Percentiles rank a stretch among this genome's conserved stretches.
Conservation (phyloP, 2,329 filamentous ascomycete genomes). For the Fusarium algeriense region DNA sequence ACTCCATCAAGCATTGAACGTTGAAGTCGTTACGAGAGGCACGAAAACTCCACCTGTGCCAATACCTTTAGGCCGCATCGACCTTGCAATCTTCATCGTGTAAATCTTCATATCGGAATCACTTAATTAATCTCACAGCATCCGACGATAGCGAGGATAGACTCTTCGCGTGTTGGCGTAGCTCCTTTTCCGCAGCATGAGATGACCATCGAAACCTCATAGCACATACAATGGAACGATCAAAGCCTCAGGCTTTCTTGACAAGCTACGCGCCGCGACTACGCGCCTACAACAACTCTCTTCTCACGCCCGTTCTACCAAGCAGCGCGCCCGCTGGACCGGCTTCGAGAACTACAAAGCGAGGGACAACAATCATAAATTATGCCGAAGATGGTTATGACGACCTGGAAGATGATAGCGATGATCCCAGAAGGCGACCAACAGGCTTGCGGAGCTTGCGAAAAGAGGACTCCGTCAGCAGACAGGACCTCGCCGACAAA, state of each 20-base stretch:
- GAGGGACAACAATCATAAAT: slow-evolving; percentile 95
- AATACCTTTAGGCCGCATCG: slow-evolving; percentile 4
- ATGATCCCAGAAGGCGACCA: slow-evolving; percentile 80
- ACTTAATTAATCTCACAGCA: not conserved
- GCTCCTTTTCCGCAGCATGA: slow-evolving; percentile 49
- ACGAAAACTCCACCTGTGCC: slow-evolving; percentile 27
- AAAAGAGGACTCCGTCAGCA: slow-evolving; percentile 76
- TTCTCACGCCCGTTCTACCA: slow-evolving; percentile 86
- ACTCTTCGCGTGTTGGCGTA: slow-evolving; percentile 39
- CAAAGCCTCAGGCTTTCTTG: slow-evolving; percentile 84
- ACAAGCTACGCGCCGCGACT: slow-evolving; percentile 92
- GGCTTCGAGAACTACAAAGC: slow-evolving; percentile 89
- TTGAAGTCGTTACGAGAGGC: slow-evolving; percentile 40
- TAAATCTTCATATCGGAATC: not conserved
- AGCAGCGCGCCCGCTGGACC: slow-evolving; percentile 74
- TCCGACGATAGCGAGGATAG: slow-evolving; percentile 25
- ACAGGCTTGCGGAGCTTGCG: slow-evolving; percentile 87
- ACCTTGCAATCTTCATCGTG: slow-evolving; percentile 11
- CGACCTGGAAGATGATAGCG: slow-evolving; percentile 78
- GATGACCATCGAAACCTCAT: slow-evolving; percentile 44
- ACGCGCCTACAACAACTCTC: slow-evolving; percentile 90
- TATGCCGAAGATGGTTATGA: slow-evolving; percentile 98
- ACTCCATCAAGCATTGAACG: slow-evolving; percentile 46
- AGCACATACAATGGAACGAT: slow-evolving; percentile 61
- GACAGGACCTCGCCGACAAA: slow-evolving; percentile 76